A percentile compares a stretch with the other conserved stretches of the same genome.
Evolutionary conservation across 2,329 filamentous ascomycete species (phyloP).

Genomic region (Colletotrichum somersetense): DNA sequence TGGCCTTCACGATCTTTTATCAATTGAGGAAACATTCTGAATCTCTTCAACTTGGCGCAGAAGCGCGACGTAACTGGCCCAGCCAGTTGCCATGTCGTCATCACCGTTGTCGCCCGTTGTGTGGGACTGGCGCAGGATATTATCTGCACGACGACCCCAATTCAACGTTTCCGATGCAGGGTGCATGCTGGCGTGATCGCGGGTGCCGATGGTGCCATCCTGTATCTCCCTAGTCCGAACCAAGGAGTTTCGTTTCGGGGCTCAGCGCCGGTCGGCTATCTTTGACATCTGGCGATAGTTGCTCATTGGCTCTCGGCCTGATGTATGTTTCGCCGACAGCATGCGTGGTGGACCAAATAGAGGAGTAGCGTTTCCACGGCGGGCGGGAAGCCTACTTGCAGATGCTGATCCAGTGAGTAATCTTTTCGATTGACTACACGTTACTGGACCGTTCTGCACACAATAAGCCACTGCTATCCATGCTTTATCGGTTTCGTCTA

Average conservation of each 20-base stretch:
- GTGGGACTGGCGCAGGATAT: conserved; percentile 37
- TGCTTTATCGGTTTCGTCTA: background rate
- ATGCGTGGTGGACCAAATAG: background rate
- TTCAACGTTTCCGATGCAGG: conserved; percentile 26
- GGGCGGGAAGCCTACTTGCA: background rate
- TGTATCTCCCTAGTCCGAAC: background rate
- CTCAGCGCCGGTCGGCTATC: conserved; percentile 12
- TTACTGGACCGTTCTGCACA: accelerated
- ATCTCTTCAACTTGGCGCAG: conserved; percentile 9
- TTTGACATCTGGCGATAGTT: background rate
- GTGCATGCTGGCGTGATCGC: conserved; percentile 38
- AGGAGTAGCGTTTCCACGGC: background rate
- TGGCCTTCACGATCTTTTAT: conserved; percentile 9
- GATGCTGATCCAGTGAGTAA: background rate
- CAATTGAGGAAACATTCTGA: background rate
- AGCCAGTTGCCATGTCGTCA: conserved; percentile 29
- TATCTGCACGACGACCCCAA: conserved; percentile 27
- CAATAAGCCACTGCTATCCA: background rate
- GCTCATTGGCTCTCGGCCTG: conserved; percentile 1
- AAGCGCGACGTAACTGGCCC: background rate
- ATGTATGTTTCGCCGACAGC: background rate
- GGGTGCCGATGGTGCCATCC: conserved; percentile 37
- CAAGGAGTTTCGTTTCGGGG: background rate
- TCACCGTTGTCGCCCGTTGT: conserved; percentile 31
- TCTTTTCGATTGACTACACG: background rate